Conservation (phyloP, 2,329 filamentous ascomycete species). For the Paraphoma sp. region DNA sequence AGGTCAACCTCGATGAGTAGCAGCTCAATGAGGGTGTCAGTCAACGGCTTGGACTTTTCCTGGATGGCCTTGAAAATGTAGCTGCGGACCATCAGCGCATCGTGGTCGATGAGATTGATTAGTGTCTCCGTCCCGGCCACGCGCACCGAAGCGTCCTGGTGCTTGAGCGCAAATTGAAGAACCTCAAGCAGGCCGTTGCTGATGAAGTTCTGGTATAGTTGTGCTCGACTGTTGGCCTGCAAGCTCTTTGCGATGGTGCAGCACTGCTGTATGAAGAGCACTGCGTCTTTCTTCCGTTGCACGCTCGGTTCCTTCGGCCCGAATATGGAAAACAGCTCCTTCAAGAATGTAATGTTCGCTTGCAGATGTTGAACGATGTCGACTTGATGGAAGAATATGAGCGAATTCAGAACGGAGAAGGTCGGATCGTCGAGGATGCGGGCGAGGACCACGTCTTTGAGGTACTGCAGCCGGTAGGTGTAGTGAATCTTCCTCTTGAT, state of each 20-base stretch:
- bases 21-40: constrained; percentile 90
- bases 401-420: constrained; percentile 94
- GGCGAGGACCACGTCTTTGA: constrained; percentile 97
- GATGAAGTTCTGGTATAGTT: constrained; percentile 89
- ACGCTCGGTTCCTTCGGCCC: constrained; percentile 67
- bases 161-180: constrained; percentile 88
- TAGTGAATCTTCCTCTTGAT: constrained; percentile 93
- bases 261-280: constrained; percentile 96
- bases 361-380: constrained; percentile 97
- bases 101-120: constrained; percentile 93
- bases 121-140: constrained; percentile 94
- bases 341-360: constrained; percentile 76
- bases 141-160: constrained; percentile 81
- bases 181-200: constrained; percentile 85
- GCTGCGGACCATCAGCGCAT: constrained; percentile 89
- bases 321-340: constrained; percentile 89
- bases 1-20: constrained; percentile 90
- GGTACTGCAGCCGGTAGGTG: constrained; percentile 93
- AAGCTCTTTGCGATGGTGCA: constrained; percentile 93
- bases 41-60: constrained; percentile 84
- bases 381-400: constrained; percentile 99
- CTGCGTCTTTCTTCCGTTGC: constrained; percentile 87
- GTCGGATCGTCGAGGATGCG: constrained; percentile 97
- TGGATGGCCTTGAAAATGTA: constrained; percentile 92
- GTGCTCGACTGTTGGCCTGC: constrained; percentile 80